Evolutionary conservation across 2,329 filamentous ascomycete genomes (phyloP).

Genomic region (Hymenoscyphus infarciens): DNA sequence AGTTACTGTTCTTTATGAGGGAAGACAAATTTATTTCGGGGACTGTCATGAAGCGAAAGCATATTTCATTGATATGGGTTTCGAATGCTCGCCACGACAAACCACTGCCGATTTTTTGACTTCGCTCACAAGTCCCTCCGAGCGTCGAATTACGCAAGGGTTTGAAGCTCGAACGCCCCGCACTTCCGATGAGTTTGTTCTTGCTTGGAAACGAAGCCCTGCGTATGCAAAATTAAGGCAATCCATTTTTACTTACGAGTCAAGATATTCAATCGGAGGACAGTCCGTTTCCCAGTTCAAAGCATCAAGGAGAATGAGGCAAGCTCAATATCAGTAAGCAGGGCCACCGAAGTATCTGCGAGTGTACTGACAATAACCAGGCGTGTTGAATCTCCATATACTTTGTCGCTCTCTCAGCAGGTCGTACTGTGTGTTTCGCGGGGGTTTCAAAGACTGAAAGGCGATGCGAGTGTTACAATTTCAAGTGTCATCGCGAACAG

Average conservation of each 20-base stretch:
- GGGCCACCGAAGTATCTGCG: background rate
- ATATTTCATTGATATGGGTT: conserved; percentile 68
- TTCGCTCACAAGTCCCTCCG: conserved; percentile 61
- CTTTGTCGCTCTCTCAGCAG: conserved; percentile 72
- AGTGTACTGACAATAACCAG: conserved; percentile 43
- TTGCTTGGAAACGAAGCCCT: conserved; percentile 44
- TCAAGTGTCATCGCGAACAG: conserved; percentile 21
- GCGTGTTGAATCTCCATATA: conserved; percentile 57
- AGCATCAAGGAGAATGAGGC: conserved; percentile 24
- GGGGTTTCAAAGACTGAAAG: conserved; percentile 67
- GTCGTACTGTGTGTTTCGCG: conserved; percentile 74
- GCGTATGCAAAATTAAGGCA: conserved; percentile 39
- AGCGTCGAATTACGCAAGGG: conserved; percentile 51
- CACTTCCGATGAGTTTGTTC: conserved; percentile 50
- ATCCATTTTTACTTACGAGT: conserved; percentile 51
- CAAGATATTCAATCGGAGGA: conserved; percentile 28
- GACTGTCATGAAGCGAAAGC: conserved; percentile 56
- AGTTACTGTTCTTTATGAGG: conserved; percentile 61
- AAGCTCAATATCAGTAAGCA: conserved; percentile 40
- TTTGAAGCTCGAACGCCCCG: conserved; percentile 48
- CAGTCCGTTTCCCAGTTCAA: conserved; percentile 36
- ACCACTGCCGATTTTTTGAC: conserved; percentile 64
- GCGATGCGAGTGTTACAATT: conserved; percentile 38
- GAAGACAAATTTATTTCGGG: conserved; percentile 71
- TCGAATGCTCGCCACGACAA: conserved; percentile 60